Percentiles rank a stretch among this genome's conserved stretches.
phyloP scores from a whole-genome alignment of 2,329 filamentous ascomycete species.

The Cladosporium velox region DNA sequence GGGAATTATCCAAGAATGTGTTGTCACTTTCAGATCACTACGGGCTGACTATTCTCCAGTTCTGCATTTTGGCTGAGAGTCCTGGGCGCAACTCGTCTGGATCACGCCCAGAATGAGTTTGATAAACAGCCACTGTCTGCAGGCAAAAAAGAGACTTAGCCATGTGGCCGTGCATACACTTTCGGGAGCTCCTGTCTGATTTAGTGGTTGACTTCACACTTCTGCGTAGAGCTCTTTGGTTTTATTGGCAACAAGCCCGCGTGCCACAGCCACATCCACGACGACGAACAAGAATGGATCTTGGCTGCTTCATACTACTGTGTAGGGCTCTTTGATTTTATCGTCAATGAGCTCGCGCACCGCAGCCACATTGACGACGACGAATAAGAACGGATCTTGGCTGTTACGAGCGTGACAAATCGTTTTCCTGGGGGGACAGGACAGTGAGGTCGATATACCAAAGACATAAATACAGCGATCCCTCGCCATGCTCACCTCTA shows the following conservation, averaged over 20 bases:
- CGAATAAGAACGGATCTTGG: conserved; percentile 4
- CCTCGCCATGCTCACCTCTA: neutral
- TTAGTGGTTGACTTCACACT: neutral
- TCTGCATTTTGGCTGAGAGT: neutral
- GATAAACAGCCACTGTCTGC: neutral
- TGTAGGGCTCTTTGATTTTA: neutral
- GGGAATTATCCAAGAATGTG: neutral
- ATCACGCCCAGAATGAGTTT: neutral
- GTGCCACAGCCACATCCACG: too few relatives aligned
- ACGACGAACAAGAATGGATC: too few relatives aligned
- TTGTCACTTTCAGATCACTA: neutral
- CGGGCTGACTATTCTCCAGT: neutral
- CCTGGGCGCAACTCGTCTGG: neutral
- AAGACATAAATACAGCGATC: conserved; percentile 8
- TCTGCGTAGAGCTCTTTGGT: too few relatives aligned
- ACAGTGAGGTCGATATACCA: neutral
- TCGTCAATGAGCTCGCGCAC: conserved; percentile 1
- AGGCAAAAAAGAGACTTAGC: neutral
- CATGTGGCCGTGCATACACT: conserved; percentile 12
- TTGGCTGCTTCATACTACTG: neutral
- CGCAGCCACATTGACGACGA: conserved; percentile 8
- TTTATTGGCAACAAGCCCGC: too few relatives aligned
- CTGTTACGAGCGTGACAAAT: conserved; percentile 4
- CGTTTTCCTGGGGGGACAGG: neutral
- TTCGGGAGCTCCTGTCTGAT: neutral